Evolutionary conservation across 768 basidiomycete genomes (phyloP).

Genomic region (Lentinula aciculospora): DNA sequence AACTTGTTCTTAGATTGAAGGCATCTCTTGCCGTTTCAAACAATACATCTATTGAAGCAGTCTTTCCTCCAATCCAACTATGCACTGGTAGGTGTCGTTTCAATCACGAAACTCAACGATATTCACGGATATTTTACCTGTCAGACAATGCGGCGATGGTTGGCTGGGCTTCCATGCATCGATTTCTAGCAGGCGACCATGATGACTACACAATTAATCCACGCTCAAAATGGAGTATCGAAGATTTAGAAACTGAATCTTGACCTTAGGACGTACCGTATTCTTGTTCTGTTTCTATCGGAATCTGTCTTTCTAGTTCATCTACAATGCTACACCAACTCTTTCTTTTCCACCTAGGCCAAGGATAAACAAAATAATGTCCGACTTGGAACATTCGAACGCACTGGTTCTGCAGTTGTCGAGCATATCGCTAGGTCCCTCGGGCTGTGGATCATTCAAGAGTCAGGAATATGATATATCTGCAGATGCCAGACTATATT

Average conservation of each 20-base stretch:
- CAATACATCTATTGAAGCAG: slow-evolving; percentile 32
- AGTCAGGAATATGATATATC: too few relatives aligned
- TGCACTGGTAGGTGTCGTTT: slow-evolving; percentile 64
- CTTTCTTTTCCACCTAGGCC: too few relatives aligned
- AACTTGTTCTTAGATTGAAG: background rate
- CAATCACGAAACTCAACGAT: background rate
- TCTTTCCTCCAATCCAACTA: slow-evolving; percentile 72
- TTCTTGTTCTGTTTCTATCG: background rate
- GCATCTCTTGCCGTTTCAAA: slow-evolving; percentile 7
- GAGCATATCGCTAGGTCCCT: too few relatives aligned
- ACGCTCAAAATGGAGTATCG: slow-evolving; percentile 75
- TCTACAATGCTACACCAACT: too few relatives aligned
- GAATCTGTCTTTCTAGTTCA: too few relatives aligned
- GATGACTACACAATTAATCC: slow-evolving; percentile 60
- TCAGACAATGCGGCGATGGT: slow-evolving; percentile 97
- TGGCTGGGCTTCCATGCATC: slow-evolving; percentile 84
- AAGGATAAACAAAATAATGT: too few relatives aligned
- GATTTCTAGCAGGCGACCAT: slow-evolving; percentile 58
- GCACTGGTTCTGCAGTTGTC: too few relatives aligned
- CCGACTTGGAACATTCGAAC: too few relatives aligned
- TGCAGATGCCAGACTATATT: too few relatives aligned
- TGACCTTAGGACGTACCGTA: background rate
- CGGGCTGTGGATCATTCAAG: too few relatives aligned
- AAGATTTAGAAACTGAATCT: slow-evolving; percentile 31
- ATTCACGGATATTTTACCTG: background rate